Evolutionary conservation across 1,284 basidiomycete species (phyloP).

Genomic region (Meripilus lineatus): DNA sequence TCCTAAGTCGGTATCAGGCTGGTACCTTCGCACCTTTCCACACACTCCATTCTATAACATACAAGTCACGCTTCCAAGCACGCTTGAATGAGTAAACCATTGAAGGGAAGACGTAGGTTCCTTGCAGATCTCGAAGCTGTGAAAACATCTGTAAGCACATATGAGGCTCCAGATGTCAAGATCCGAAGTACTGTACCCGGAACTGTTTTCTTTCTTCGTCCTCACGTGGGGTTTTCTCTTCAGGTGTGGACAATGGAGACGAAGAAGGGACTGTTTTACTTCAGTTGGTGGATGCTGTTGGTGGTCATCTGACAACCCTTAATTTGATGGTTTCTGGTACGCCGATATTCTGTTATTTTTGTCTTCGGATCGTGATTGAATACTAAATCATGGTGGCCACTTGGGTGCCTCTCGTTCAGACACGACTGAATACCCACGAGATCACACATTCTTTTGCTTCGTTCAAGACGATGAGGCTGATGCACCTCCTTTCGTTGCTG

Average conservation of each 20-base stretch:
- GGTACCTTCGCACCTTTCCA: no score
- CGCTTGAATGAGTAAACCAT: no score
- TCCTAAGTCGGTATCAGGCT: no score
- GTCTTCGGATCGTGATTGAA: neutral
- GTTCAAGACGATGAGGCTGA: conserved; percentile 39
- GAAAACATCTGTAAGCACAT: conserved; percentile 29
- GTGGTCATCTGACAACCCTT: conserved; percentile 31
- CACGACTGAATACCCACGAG: conserved; percentile 56
- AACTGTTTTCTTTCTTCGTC: no score
- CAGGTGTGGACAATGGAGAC: conserved; percentile 48
- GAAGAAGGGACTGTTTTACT: conserved; percentile 57
- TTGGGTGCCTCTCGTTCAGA: conserved; percentile 41
- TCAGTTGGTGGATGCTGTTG: conserved; percentile 30
- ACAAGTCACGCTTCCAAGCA: no score
- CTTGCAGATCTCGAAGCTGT: conserved; percentile 43
- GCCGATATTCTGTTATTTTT: conserved; percentile 8
- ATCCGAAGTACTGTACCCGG: no score
- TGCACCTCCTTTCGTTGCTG: conserved; percentile 31
- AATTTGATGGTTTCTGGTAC: conserved; percentile 50
- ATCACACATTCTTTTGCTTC: conserved; percentile 50
- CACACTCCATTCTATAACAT: no score
- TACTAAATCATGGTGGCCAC: conserved; percentile 3
- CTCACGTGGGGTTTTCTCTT: no score
- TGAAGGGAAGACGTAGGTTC: conserved; percentile 51
- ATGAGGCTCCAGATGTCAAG: no score